Evolutionary conservation across 257 asterid genomes (phyloP).

Genomic region (Datura wrightii): DNA sequence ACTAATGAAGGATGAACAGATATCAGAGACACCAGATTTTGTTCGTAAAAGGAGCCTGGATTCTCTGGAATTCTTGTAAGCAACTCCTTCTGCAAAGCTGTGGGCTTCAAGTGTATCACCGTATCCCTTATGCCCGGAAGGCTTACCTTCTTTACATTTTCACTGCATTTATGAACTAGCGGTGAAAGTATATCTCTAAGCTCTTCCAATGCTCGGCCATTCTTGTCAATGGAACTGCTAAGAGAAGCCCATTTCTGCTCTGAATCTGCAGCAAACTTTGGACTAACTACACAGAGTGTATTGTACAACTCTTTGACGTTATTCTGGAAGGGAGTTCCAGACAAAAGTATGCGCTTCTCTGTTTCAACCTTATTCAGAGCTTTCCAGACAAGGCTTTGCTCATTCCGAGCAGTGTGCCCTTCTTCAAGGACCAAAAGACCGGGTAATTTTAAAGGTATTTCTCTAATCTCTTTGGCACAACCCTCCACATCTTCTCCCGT

Average conservation of each 20-base stretch:
- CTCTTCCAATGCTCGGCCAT: conserved; percentile 43
- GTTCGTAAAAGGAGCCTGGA: conserved; percentile 39
- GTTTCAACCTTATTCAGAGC: conserved; percentile 55
- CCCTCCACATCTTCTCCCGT: conserved; percentile 40
- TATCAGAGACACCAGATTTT: conserved; percentile 51
- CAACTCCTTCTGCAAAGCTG: conserved; percentile 50
- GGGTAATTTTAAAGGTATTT: conserved; percentile 58
- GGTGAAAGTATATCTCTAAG: conserved; percentile 57
- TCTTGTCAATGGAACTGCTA: conserved; percentile 46
- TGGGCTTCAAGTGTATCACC: conserved; percentile 54
- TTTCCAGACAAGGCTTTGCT: conserved; percentile 57
- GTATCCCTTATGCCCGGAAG: conserved; percentile 69
- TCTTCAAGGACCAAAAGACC: conserved; percentile 70
- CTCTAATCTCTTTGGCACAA: conserved; percentile 35
- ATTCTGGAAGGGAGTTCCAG: conserved; percentile 90
- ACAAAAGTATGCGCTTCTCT: conserved; percentile 58
- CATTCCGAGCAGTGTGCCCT: conserved; percentile 78
- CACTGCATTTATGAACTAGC: conserved; percentile 65
- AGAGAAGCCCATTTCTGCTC: conserved; percentile 45
- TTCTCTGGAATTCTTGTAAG: conserved; percentile 28
- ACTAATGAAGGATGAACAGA: conserved; percentile 72
- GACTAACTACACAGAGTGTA: conserved; percentile 64
- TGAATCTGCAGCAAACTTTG: conserved; percentile 41
- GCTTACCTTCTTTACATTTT: conserved; percentile 54
- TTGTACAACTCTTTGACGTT: conserved; percentile 65